Evolutionary conservation across 1,284 basidiomycete species (phyloP).

Genomic region (Stygiomarasmius scandens): DNA sequence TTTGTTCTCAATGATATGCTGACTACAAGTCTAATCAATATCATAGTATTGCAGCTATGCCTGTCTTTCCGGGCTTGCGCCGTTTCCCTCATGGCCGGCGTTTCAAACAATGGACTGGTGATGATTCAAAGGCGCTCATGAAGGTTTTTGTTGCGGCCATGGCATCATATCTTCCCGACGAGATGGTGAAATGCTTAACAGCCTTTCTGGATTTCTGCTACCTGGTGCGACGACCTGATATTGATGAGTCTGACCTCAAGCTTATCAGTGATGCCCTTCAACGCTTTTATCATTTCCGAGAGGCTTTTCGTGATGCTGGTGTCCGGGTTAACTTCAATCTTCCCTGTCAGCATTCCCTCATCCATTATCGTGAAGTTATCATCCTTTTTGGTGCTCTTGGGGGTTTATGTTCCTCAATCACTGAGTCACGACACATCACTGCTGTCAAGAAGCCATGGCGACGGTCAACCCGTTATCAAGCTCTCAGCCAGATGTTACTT

Average conservation of each 20-base stretch:
- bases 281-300: conserved; percentile 17
- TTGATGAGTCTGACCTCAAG: conserved; percentile 21
- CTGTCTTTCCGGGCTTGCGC: too few relatives aligned
- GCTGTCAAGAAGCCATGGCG: too few relatives aligned
- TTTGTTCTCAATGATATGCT: too few relatives aligned
- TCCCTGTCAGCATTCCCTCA: conserved; percentile 17
- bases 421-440: too few relatives aligned
- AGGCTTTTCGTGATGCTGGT: conserved; percentile 14
- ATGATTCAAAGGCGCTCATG: too few relatives aligned
- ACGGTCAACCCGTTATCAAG: too few relatives aligned
- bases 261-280: conserved; percentile 22
- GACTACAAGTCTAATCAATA: too few relatives aligned
- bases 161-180: conserved; percentile 22
- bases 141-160: conserved; percentile 33
- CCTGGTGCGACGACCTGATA: conserved; percentile 24
- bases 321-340: conserved; percentile 12
- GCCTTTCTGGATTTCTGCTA: conserved; percentile 38
- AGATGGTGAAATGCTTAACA: conserved; percentile 23
- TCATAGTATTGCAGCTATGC: too few relatives aligned
- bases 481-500: too few relatives aligned
- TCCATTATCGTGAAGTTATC: conserved; percentile 4
- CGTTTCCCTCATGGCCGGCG: too few relatives aligned
- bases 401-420: too few relatives aligned
- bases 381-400: conserved; percentile 17
- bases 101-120: too few relatives aligned